These are phyloP conservation scores for Trichosporon sp. DNA, from an alignment of 1,284 basidiomycete species.

Conservation along the genomic window DNA sequence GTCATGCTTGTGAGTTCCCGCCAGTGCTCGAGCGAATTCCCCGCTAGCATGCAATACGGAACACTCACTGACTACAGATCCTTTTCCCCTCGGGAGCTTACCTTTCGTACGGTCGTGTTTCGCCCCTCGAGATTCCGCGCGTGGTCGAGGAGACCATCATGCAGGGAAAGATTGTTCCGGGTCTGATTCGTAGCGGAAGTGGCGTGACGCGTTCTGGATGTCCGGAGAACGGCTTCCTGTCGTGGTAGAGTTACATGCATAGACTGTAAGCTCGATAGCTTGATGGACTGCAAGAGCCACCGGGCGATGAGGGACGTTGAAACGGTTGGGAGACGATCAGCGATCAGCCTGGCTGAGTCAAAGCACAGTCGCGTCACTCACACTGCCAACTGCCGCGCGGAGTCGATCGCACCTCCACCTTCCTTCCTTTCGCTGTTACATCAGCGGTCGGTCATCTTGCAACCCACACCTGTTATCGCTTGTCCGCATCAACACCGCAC, in stretches of 20 bases:
- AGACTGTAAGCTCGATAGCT: neutral
- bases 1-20: slow-evolving; percentile 74
- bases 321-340: neutral
- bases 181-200: slow-evolving; percentile 77
- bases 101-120: slow-evolving; percentile 92
- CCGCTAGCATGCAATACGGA: neutral
- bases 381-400: neutral
- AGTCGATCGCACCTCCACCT: slow-evolving; percentile 9
- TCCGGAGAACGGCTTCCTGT: slow-evolving; percentile 37
- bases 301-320: neutral
- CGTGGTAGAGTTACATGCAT: slow-evolving; percentile 35
- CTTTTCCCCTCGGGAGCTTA: slow-evolving; percentile 80
- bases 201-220: slow-evolving; percentile 61
- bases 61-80: slow-evolving; percentile 61
- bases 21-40: neutral
- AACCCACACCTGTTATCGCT: neutral
- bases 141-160: slow-evolving; percentile 86
- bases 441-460: slow-evolving; percentile 10
- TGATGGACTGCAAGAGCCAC: no score
- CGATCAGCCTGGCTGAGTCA: neutral
- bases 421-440: neutral
- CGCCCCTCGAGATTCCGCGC: slow-evolving; percentile 79
- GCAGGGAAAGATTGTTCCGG: slow-evolving; percentile 75
- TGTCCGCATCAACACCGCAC: neutral
- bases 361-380: neutral